Percentiles rank a stretch among this genome's conserved stretches.
Conservation (phyloP, 768 basidiomycete species). For the Lactifluus rugatus region DNA sequence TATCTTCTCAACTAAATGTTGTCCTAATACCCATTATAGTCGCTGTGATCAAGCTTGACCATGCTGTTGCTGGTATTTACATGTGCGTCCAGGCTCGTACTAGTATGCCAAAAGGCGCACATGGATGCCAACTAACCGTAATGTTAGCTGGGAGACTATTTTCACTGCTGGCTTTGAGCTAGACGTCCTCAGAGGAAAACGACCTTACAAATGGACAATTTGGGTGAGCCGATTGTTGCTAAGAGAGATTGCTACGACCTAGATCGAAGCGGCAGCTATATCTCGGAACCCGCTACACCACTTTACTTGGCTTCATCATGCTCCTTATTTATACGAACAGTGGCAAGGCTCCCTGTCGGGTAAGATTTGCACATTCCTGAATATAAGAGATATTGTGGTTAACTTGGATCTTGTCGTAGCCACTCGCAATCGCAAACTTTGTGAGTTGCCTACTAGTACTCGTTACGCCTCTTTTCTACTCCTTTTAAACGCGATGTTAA, state of each 20-base stretch:
- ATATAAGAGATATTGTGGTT: neutral
- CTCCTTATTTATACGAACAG: neutral
- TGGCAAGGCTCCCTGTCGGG: neutral
- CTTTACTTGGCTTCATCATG: neutral
- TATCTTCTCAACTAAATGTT: too few species aligned
- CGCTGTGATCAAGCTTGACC: neutral
- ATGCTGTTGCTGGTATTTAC: neutral
- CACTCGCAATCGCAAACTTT: neutral
- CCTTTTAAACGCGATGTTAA: neutral
- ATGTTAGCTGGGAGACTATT: neutral
- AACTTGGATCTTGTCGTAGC: neutral
- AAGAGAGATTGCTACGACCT: neutral
- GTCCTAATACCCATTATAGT: neutral
- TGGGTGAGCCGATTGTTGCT: neutral
- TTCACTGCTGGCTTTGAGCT: neutral
- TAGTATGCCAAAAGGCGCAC: neutral
- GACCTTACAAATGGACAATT: neutral
- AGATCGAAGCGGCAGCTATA: neutral
- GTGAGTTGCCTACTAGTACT: neutral
- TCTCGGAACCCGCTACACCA: neutral
- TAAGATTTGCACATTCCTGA: neutral
- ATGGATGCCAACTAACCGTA: neutral
- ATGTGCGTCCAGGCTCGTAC: neutral
- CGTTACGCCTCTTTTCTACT: neutral
- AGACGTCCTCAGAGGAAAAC: constrained; percentile 2